phyloP scores from a whole-genome alignment of 2,329 filamentous ascomycete species.

The Penicillium capsulatum region DNA sequence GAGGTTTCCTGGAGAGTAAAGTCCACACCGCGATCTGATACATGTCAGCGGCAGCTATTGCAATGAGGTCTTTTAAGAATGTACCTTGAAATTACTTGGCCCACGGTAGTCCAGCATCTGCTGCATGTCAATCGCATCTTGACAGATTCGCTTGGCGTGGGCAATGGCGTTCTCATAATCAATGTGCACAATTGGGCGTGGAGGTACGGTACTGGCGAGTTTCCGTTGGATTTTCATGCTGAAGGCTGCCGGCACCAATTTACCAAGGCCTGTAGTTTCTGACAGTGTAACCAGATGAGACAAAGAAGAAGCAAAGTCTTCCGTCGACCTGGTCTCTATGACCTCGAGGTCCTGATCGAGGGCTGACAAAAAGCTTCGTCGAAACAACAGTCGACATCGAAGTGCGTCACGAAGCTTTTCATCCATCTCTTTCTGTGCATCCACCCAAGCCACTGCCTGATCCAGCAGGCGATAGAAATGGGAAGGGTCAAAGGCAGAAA shows the following conservation, averaged over 20 bases:
- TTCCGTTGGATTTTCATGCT: constrained; percentile 87
- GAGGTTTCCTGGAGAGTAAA: constrained; percentile 74
- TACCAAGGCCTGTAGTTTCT: constrained; percentile 59
- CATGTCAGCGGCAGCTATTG: constrained; percentile 7
- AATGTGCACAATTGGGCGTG: constrained; percentile 77
- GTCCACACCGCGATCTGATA: constrained; percentile 65
- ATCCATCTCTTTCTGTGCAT: constrained; percentile 33
- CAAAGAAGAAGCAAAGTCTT: constrained; percentile 33
- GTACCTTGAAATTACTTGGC: constrained; percentile 67
- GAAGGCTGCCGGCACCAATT: constrained; percentile 70
- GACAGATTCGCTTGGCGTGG: constrained; percentile 66
- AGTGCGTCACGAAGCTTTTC: constrained; percentile 53
- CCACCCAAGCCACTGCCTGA: constrained; percentile 53
- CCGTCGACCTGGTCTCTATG: constrained; percentile 28
- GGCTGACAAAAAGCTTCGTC: constrained; percentile 48
- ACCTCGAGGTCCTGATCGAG: constrained; percentile 38
- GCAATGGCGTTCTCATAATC: constrained; percentile 66
- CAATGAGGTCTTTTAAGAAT: too few relatives aligned
- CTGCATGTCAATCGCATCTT: constrained; percentile 66
- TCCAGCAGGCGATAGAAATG: constrained; percentile 55
- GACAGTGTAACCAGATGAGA: constrained; percentile 53
- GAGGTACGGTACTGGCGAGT: constrained; percentile 88
- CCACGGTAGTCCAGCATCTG: constrained; percentile 64
- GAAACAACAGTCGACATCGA: constrained; percentile 60
- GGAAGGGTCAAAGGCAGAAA: constrained; percentile 59